Conservation (phyloP, 2,329 filamentous ascomycete species). For the Colletotrichum falcatum region DNA sequence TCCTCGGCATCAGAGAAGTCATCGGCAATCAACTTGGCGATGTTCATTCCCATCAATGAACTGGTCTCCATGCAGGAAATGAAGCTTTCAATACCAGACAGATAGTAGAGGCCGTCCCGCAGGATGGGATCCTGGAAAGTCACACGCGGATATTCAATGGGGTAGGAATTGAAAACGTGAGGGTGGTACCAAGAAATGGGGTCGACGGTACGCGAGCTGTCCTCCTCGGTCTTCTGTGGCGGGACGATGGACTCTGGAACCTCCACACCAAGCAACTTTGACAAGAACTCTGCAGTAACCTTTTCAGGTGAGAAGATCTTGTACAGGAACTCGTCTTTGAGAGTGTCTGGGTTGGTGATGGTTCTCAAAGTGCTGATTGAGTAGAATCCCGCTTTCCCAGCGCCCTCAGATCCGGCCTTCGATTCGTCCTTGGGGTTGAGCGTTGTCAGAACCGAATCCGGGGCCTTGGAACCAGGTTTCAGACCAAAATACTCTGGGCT, state of each 20-base stretch:
- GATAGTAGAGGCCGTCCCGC: conserved; percentile 76
- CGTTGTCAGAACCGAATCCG: conserved; percentile 85
- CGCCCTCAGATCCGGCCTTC: conserved; percentile 65
- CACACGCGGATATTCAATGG: conserved; percentile 83
- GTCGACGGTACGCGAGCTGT: conserved; percentile 44
- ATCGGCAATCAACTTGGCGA: conserved; percentile 78
- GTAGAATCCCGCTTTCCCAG: conserved; percentile 84
- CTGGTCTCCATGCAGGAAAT: conserved; percentile 99
- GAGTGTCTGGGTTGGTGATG: conserved; percentile 70
- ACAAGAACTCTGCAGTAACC: conserved; percentile 66
- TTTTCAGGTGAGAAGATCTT: conserved; percentile 73
- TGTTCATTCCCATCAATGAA: conserved; percentile 89
- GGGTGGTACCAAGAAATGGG: conserved; percentile 82
- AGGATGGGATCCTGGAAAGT: conserved; percentile 87
- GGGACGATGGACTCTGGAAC: conserved; percentile 57
- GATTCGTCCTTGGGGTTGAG: conserved; percentile 70
- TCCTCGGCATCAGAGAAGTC: conserved; percentile 52
- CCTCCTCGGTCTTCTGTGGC: conserved; percentile 47
- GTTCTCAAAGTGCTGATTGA: conserved; percentile 81
- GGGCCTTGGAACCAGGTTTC: conserved; percentile 66
- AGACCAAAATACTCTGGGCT: conserved; percentile 80
- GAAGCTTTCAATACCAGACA: conserved; percentile 87
- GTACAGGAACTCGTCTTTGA: conserved; percentile 68
- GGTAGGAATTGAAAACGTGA: conserved; percentile 86
- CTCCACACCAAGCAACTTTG: conserved; percentile 61